Evolutionary conservation across 108 stramenopile species (phyloP).

Genomic region (Cyclotella kingstonii): DNA sequence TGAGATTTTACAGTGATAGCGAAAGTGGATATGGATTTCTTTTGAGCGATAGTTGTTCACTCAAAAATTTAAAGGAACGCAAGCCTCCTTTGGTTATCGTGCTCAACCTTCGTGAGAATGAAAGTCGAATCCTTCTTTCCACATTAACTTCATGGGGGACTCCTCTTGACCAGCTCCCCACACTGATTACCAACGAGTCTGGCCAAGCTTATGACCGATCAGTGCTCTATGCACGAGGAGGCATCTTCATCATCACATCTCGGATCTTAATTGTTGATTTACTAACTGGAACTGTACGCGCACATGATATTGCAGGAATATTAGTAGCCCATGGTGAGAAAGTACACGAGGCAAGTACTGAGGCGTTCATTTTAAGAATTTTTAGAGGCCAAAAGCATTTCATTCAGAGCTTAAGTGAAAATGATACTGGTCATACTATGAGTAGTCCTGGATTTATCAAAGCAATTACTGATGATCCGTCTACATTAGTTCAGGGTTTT

Average conservation of each 20-base stretch:
- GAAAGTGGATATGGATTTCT: constrained; percentile 10
- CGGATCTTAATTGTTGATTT: constrained; percentile 97
- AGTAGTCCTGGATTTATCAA: constrained; percentile 83
- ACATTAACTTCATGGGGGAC: constrained; percentile 76
- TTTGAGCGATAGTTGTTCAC: not conserved
- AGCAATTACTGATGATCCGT: constrained; percentile 92
- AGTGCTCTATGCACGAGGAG: constrained; percentile 62
- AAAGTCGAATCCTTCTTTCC: constrained; percentile 55
- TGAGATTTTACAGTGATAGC: constrained; percentile 76
- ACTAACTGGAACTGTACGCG: constrained; percentile 64
- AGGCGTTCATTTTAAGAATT: constrained; percentile 95
- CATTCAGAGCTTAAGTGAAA: not conserved
- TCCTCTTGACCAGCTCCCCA: constrained; percentile 62
- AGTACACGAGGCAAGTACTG: constrained; percentile 86
- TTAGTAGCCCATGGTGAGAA: constrained; percentile 92
- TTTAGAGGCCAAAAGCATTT: constrained; percentile 71
- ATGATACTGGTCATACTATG: not conserved
- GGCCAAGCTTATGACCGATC: constrained; percentile 72
- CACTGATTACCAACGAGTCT: constrained; percentile 73
- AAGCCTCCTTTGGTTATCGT: constrained; percentile 74
- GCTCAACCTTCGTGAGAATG: constrained; percentile 67
- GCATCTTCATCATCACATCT: constrained; percentile 84
- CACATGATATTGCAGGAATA: constrained; percentile 84
- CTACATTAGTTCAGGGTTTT: constrained; percentile 81
- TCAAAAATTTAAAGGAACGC: constrained; percentile 1